Base-by-base conservation (phyloP, 2,329 filamentous ascomycete genomes). In the Fonsecaea multimorphosa region DNA sequence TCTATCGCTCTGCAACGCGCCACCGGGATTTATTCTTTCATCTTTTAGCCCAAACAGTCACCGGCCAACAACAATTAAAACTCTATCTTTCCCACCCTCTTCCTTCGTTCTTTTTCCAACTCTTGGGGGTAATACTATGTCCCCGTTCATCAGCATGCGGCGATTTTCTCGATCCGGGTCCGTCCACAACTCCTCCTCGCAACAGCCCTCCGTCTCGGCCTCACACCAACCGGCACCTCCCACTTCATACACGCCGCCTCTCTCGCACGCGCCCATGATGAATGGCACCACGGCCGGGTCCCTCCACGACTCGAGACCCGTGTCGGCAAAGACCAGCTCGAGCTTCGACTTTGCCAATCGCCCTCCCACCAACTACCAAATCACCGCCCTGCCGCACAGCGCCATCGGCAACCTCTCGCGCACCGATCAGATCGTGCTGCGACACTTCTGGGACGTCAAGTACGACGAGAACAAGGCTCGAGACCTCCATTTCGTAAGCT, bases 391-490 rank as follows among this genome's bases (percentile, higher is more conserved):
- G 52, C 69, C 67, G n/a, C 52, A 68, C 14, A 64, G 44, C 29
- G 38, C 63, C 12, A 34, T 69, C 22, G 63, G 65, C 29, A 70
- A 68, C 24, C 63, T 72, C 5, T 70, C 69, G 8, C 67, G 71
- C 6, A 72, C 71, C 1, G 71, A 72, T 58, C 69, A 71, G 52
- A 66, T 72, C 38, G 70, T 72, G 16, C 63, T 72, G 53, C 65
- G 69, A 40, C 69, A 70, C 44, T 72, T 72, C 64, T 72, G 71
- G 71, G 69, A 72, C 19, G 60, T 62, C 56, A 72, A 72, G 57
- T 63, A 68, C 51, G 68, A 67, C 12, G 71, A 72, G 36, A 72
- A 72, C 58, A 65, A 66, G 51, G 44, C 62, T 34, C 63, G 71
- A 24, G 71, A 71, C 65, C 62, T 72, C 46, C 71, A 72, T 57